Base-by-base conservation (phyloP, 169 alveolate genomes). In the Babesia bovis region DNA sequence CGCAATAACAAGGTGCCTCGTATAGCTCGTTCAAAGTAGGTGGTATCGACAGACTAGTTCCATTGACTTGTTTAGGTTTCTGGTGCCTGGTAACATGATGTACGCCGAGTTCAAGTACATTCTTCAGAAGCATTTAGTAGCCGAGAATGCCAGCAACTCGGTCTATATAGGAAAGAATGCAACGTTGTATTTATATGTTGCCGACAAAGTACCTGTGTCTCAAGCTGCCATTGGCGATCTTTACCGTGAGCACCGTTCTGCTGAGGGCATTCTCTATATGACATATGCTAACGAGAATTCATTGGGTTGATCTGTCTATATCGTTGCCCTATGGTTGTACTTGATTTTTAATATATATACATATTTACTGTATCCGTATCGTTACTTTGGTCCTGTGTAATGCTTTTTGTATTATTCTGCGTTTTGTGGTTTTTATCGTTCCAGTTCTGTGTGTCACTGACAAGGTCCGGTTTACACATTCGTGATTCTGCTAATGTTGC, bases 51-150 rank as follows among this genome's bases (percentile, higher is more conserved):
- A 12, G 6, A 7, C 19, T 17, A 17, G 19, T 47, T 47, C 6
- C 7, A 7, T 38, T 38, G 15, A 28, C n/a, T 1, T 53, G 17
- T 73, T 76, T 25, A 89, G 88, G 68, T 92, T 90, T 45, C 78
- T 92, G 60, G 96, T 92, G 2, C 96, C 96, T 17, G 75, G 83
- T 85, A 92, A 90, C 57, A 92, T 92, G 96, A 75, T 92, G 74
- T 90, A 84, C 35, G 96, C 95, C 25, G 96, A 92, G 52, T 92
- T 92, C 74, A 92, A 92, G 85, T 92, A 90, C 84, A 87, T 92
- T n/a, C 69, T 92, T 6, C 96, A 92, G 68, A 92, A 92, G 61
- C 96, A 91, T 55, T 66, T 92, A 32, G 59, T 84, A 61, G 26
- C 81, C 92, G 74, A 85, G 78, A 17, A 12, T 12, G 30, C 60